phyloP scores from a whole-genome alignment of 2,329 filamentous ascomycete species.

The Fusarium hostae region DNA sequence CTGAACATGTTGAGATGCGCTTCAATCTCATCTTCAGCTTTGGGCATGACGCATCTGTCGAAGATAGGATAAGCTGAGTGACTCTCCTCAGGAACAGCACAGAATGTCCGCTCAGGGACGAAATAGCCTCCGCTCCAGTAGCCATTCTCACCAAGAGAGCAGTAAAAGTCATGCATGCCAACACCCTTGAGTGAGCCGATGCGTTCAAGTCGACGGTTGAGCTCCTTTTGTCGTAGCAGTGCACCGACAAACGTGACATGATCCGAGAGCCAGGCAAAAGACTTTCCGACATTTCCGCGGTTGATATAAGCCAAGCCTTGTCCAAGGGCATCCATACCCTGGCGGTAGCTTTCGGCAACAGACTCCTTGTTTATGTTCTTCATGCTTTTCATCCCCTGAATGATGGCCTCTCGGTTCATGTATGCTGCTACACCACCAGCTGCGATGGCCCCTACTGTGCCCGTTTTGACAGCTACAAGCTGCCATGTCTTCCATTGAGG shows the following conservation, averaged over 20 bases:
- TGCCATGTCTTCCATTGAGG: conserved; percentile 66
- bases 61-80: conserved; percentile 56
- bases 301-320: conserved; percentile 68
- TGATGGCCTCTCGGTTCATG: conserved; percentile 77
- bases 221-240: conserved; percentile 77
- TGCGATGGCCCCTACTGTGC: conserved; percentile 82
- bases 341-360: conserved; percentile 60
- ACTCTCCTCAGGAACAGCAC: conserved; percentile 70
- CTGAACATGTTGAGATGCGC: conserved; percentile 77
- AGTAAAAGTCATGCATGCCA: conserved; percentile 80
- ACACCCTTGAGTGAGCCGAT: conserved; percentile 71
- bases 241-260: conserved; percentile 89
- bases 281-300: conserved; percentile 69
- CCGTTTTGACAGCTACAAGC: conserved; percentile 79
- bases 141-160: conserved; percentile 77
- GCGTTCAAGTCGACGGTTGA: conserved; percentile 73
- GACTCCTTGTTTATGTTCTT: conserved; percentile 60
- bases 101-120: conserved; percentile 80
- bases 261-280: conserved; percentile 81
- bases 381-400: conserved; percentile 58
- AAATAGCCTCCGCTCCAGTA: conserved; percentile 69
- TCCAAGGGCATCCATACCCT: conserved; percentile 60
- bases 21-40: conserved; percentile 74
- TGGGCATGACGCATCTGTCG: conserved; percentile 69
- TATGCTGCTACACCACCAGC: conserved; percentile 86